phyloP scores from a whole-genome alignment of 2,329 filamentous ascomycete genomes.

The Pezicula radicicola region DNA sequence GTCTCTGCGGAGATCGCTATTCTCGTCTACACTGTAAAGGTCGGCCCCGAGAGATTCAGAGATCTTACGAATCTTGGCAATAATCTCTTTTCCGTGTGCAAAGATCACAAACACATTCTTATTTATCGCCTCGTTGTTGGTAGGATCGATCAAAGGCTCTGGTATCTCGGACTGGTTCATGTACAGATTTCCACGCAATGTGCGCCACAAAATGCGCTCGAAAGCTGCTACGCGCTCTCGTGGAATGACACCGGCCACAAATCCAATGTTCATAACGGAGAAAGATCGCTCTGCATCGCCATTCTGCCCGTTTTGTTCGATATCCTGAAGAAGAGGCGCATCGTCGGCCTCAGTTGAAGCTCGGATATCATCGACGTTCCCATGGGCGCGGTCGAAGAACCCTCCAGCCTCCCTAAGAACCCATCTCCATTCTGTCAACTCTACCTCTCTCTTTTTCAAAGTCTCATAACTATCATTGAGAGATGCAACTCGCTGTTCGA shows the following conservation, averaged over 20 bases:
- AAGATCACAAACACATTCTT: slow-evolving; percentile 99
- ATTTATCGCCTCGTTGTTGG: slow-evolving; percentile 85
- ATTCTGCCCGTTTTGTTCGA: slow-evolving; percentile 77
- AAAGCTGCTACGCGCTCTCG: slow-evolving; percentile 92
- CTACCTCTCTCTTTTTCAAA: slow-evolving; percentile 94
- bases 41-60: slow-evolving; percentile 96
- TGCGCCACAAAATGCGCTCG: slow-evolving; percentile 96
- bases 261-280: slow-evolving; percentile 97
- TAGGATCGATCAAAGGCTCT: slow-evolving; percentile 86
- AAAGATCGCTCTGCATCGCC: slow-evolving; percentile 76
- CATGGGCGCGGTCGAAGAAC: slow-evolving; percentile 95
- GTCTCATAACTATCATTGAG: slow-evolving; percentile 99
- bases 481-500: slow-evolving; percentile 87
- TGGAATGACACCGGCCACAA: slow-evolving; percentile 93
- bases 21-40: slow-evolving; percentile 96
- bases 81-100: slow-evolving; percentile 95
- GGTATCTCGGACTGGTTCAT: slow-evolving; percentile 99
- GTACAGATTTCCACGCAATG: slow-evolving; percentile 94
- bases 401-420: slow-evolving; percentile 93
- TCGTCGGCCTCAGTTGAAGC: slow-evolving; percentile 83
- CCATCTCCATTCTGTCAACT: slow-evolving; percentile 98
- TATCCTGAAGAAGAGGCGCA: slow-evolving; percentile 86
- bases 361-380: slow-evolving; percentile 94
- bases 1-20: slow-evolving; percentile 89
- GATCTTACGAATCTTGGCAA: slow-evolving; percentile 98